These are phyloP conservation scores for Fraxinus ornus DNA, from an alignment of 305 asterid genomes.

Conservation along the genomic window DNA sequence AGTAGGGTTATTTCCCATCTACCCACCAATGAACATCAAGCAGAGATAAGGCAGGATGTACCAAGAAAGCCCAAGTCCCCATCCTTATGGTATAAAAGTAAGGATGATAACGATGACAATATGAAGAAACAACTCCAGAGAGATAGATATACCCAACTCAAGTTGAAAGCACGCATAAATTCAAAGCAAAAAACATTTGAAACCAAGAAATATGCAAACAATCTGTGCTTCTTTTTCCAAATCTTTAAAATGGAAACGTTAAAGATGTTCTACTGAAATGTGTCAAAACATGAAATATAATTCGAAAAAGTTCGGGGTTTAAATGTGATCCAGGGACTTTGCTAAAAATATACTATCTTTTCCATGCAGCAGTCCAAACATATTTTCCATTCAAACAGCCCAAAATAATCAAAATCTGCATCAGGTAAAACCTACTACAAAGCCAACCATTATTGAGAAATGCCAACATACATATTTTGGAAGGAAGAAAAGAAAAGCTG, in stretches of 20 bases:
- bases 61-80: neutral
- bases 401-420: neutral
- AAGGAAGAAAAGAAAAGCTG: neutral
- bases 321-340: neutral
- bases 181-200: neutral
- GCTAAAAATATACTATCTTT: neutral
- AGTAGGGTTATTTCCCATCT: slow-evolving; percentile 16
- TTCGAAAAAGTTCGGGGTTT: neutral
- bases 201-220: neutral
- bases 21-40: slow-evolving; percentile 4
- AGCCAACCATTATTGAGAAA: neutral
- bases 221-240: neutral
- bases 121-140: neutral
- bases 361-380: neutral
- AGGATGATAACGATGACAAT: neutral
- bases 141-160: neutral
- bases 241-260: neutral
- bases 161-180: neutral
- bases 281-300: neutral
- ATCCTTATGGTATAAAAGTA: neutral
- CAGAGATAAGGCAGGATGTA: neutral
- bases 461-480: neutral
- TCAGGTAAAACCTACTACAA: neutral
- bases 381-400: neutral
- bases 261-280: neutral